Conservation (phyloP, 768 basidiomycete species). For the Amanita phalloides region DNA sequence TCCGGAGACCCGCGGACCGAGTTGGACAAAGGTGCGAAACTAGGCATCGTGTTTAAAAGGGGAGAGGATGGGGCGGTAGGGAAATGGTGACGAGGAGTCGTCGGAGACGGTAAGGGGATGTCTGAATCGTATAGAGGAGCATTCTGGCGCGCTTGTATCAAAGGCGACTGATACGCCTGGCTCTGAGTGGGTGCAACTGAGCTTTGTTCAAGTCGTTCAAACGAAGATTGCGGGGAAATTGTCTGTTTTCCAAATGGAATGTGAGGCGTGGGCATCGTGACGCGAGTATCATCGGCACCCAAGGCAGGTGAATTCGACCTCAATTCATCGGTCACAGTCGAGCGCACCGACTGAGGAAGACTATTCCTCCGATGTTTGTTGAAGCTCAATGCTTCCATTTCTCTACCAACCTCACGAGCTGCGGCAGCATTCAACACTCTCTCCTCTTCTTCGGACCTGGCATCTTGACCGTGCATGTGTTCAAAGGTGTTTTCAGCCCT, state of each 20-base stretch:
- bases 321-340: neutral
- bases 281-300: neutral
- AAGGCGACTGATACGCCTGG: neutral
- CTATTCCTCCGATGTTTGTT: constrained; percentile 13
- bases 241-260: constrained; percentile 28
- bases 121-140: neutral
- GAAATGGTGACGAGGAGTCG: neutral
- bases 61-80: constrained; percentile 4
- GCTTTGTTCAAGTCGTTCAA: constrained; percentile 9
- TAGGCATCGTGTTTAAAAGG: constrained; percentile 14
- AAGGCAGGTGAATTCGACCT: neutral
- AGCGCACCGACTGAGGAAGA: constrained; percentile 1
- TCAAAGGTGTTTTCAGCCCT: constrained; percentile 2
- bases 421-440: constrained; percentile 52
- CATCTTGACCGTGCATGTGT: constrained; percentile 20
- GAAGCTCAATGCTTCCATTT: constrained; percentile 44
- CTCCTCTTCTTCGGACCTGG: constrained; percentile 37
- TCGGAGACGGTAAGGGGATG: neutral
- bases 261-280: constrained; percentile 22
- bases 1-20: neutral
- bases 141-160: neutral
- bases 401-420: constrained; percentile 55
- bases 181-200: neutral
- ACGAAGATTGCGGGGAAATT: constrained; percentile 28
- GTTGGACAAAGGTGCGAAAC: constrained; percentile 34